phyloP scores from a whole-genome alignment of 345 rosid species.

The Luvunga scandens region DNA sequence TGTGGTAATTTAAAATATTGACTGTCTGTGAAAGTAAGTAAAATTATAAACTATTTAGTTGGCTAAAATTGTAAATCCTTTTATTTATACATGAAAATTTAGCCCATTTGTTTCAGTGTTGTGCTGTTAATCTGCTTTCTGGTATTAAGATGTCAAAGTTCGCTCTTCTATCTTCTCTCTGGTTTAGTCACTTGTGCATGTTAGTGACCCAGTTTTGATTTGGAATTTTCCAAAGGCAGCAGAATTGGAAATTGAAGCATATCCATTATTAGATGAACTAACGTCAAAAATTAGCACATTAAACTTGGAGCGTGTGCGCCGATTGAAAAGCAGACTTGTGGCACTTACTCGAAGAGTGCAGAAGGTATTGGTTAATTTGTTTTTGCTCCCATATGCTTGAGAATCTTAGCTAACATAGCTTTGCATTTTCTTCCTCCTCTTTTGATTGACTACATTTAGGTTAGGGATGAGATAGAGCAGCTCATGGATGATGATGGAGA shows the following conservation, averaged over 20 bases:
- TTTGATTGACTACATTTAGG: slow-evolving; percentile 40
- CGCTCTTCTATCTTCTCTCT: not conserved
- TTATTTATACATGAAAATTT: not conserved
- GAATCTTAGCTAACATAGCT: not conserved
- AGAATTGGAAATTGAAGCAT: slow-evolving; percentile 98
- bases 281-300: slow-evolving; percentile 96
- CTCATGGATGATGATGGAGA: slow-evolving; percentile 99
- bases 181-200: slow-evolving; percentile 10
- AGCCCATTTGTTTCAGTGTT: not conserved
- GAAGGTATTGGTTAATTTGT: slow-evolving; percentile 46
- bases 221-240: slow-evolving; percentile 65
- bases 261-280: slow-evolving; percentile 91
- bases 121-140: not conserved
- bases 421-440: not conserved
- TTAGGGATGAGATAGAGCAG: slow-evolving; percentile 98
- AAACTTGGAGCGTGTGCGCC: slow-evolving; percentile 90
- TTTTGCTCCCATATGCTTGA: not conserved
- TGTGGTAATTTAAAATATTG: not conserved
- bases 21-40: not conserved
- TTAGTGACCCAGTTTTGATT: slow-evolving; percentile 19
- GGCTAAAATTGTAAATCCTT: not conserved
- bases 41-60: no score
- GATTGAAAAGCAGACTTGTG: slow-evolving; percentile 96
- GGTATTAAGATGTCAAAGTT: not conserved
- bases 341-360: slow-evolving; percentile 94